Evolutionary conservation across 1,284 basidiomycete species (phyloP).

Genomic region (Tilletia caries): DNA sequence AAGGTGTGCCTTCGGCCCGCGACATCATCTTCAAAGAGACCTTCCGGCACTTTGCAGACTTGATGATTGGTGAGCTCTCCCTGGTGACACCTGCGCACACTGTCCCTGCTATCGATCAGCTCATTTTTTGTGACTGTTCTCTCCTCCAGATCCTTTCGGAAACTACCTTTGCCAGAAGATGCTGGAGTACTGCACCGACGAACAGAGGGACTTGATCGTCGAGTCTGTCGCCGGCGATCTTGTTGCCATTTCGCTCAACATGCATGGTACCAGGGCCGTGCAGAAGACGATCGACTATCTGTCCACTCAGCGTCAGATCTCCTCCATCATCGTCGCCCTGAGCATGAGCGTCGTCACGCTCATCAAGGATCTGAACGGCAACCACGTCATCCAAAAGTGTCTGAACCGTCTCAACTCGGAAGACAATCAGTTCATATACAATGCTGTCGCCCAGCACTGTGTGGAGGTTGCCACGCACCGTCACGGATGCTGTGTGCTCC

Average conservation of each 20-base stretch:
- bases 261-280: slow-evolving; percentile 98
- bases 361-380: slow-evolving; percentile 99
- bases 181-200: slow-evolving; percentile 93
- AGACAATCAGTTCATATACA: slow-evolving; percentile 99
- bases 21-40: slow-evolving; percentile 99
- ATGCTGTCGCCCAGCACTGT: slow-evolving; percentile 96
- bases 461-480: slow-evolving; percentile 99
- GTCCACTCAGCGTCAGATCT: slow-evolving; percentile 68
- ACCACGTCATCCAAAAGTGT: slow-evolving; percentile 99
- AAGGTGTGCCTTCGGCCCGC: slow-evolving; percentile 70
- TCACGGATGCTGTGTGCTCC: slow-evolving; percentile 97
- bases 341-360: slow-evolving; percentile 96
- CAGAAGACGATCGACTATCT: slow-evolving; percentile 99
- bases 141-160: slow-evolving; percentile 80
- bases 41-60: slow-evolving; percentile 92
- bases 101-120: no score
- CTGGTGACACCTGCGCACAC: slow-evolving; percentile 57
- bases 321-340: slow-evolving; percentile 92
- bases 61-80: slow-evolving; percentile 66
- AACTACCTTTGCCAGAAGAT: slow-evolving; percentile 99
- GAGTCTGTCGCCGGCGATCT: slow-evolving; percentile 95
- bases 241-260: slow-evolving; percentile 96
- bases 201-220: slow-evolving; percentile 94
- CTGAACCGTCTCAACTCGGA: slow-evolving; percentile 94
- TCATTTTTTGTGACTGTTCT: background rate